Percentiles rank a stretch among this genome's conserved stretches.
phyloP scores from a whole-genome alignment of 2,329 filamentous ascomycete genomes.

The Mycosphaerella sp. region DNA sequence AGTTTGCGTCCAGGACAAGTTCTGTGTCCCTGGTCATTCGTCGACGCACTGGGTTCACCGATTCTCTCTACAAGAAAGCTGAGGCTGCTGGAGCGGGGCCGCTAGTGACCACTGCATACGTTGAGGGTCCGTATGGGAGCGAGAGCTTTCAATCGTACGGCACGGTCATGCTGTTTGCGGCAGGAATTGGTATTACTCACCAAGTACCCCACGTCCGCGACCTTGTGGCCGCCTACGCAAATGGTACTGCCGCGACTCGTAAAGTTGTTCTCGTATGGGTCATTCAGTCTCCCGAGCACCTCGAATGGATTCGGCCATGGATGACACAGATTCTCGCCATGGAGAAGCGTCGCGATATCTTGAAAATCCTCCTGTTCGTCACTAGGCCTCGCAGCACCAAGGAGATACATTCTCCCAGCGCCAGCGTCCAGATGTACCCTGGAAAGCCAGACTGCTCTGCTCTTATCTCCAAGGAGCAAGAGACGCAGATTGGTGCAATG shows the following conservation, averaged over 20 bases:
- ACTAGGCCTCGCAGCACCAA: constrained; percentile 79
- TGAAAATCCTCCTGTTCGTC: constrained; percentile 84
- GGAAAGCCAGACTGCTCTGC: constrained; percentile 78
- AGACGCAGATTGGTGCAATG: constrained; percentile 80
- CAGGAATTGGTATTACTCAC: constrained; percentile 91
- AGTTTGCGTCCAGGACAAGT: constrained; percentile 44
- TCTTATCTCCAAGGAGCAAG: constrained; percentile 74
- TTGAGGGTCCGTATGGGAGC: constrained; percentile 81
- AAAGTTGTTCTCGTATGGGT: constrained; percentile 85
- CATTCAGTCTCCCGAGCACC: constrained; percentile 77
- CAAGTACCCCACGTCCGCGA: constrained; percentile 83
- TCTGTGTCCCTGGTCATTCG: constrained; percentile 78
- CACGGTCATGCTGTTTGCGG: constrained; percentile 82
- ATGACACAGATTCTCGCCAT: constrained; percentile 79
- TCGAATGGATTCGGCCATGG: constrained; percentile 92
- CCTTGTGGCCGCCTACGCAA: constrained; percentile 48
- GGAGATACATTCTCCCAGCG: constrained; percentile 69
- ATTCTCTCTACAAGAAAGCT: constrained; percentile 69
- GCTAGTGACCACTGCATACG: constrained; percentile 62
- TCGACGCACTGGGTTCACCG: constrained; percentile 81
- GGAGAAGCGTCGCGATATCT: constrained; percentile 71
- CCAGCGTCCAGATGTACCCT: constrained; percentile 84
- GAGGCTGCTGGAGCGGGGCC: constrained; percentile 47
- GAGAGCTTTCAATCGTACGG: constrained; percentile 88
- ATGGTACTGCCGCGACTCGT: constrained; percentile 72